Base-by-base conservation (phyloP, 1,284 basidiomycete species). In the Polyporus tsugae region DNA sequence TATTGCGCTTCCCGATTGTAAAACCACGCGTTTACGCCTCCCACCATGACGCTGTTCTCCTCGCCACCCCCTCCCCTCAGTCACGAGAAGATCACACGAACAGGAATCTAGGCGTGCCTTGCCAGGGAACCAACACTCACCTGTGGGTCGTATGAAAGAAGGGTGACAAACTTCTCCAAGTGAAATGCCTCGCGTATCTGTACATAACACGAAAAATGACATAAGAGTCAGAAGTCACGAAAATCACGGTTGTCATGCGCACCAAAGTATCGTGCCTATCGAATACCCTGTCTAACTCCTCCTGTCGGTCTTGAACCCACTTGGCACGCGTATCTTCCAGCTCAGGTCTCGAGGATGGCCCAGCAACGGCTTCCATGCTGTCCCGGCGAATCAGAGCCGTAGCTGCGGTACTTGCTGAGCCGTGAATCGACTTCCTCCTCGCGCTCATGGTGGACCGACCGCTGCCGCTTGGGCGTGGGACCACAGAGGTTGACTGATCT, bases 141-240 rank as follows among this genome's bases (percentile, higher is more conserved):
- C 78, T 84, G 80, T 2, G 94, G 95, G 78, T 96, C 86, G 79
- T 90, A 97, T 6, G 84, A 84, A 52, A 95, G 80, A 80, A 96
- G 84, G 33, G 87, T 89, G 4, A 89, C 85, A 75, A 92, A 96
- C 67, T 91, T 84, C 73, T 96, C 91, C 79, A 96, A 84, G 75
- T 97, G 95, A 79, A 96, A 97, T 66, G 89, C 84, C 78, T 97
- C 94, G 69, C 95, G 87, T 63, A 96, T 83, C 91, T 94, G 69
- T 5, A 15, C n/a, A 33, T 2, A 6, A 39, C 9, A 22, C 22
- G 29, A 63, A 22, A 70, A 58, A 53, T 3, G 19, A 44, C 39
- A 52, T 52, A 52, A 19, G 25, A 6, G 29, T 22, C n/a, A 22
- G 10, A 22, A 55, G 15, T 53, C 17, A 61, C 5, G 11, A 60